Evolutionary conservation across 148 eudicot species (phyloP), one percentile per base, ranked within the genome.

Genomic region (Cornus controversa): DNA sequence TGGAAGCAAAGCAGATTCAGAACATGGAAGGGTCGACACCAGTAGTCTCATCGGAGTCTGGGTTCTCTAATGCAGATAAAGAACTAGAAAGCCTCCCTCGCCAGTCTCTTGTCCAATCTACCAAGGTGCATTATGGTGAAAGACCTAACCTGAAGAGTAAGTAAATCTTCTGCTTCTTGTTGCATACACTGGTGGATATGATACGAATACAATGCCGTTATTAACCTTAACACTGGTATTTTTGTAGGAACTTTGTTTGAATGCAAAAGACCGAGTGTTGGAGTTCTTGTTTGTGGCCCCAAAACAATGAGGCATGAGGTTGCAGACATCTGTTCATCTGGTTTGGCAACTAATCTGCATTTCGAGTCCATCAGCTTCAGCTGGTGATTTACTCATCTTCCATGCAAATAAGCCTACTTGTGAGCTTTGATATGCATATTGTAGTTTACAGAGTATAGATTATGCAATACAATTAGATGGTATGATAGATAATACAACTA

Each of bases 71-170:
- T 34, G 85, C 83, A 47, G 91, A 93, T 58, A 77, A 84, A 71
- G 99, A 96, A 64, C 83, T 96, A 27, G 98, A 96, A 75, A 96
- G 99, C 78, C 91, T 91, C 58, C 97, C 98, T 20, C 86, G 80
- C 37, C 90, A 89, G 73, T 84, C 93, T 6, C 64, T 89, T 24
- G 63, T 75, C 47, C 84, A 91, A 37, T 82, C 94, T 25, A 89
- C 85, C 18, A 83, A 86, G 31, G 81, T 93, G 77, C 88, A 89
- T 67, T 96, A 82, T 77, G 98, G 99, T 68, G 86, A 79, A 82
- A 85, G 99, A 73, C 99, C 99, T 47, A 88, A 96, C 67, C 88
- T 96, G 18, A 93, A 90, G 87, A 88, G 99, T 93, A 91, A 90
- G 93, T 69, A 31, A 31, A 31, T 31, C 34, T 31, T 42, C 10